phyloP scores from a whole-genome alignment of 805 yeast species.

The Candida suzukii region DNA sequence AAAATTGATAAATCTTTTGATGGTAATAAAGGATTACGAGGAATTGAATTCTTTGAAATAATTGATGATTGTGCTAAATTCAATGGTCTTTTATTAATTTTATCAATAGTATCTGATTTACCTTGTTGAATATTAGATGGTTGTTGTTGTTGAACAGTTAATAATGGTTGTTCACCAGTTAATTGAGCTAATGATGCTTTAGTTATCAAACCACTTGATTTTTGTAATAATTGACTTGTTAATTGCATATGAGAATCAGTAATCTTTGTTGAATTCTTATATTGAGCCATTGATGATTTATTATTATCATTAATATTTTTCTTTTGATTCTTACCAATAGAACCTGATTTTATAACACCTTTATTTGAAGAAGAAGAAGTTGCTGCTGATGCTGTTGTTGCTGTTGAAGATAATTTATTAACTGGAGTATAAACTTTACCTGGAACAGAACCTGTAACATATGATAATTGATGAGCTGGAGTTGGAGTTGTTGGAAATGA shows the following conservation, averaged over 20 bases:
- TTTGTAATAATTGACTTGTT: not conserved
- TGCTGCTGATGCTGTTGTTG: not conserved
- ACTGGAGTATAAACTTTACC: not conserved
- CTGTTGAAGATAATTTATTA: not conserved
- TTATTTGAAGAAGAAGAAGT: not conserved
- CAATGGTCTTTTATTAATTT: not conserved
- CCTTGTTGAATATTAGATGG: not conserved
- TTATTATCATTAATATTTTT: too few species aligned
- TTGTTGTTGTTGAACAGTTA: conserved; percentile 3
- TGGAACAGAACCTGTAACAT: not conserved
- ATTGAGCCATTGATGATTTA: too few species aligned
- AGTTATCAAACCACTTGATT: not conserved
- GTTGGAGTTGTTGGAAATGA: conserved; percentile 5
- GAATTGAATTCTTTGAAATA: too few species aligned
- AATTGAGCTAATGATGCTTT: conserved; percentile 2
- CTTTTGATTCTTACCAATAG: too few species aligned
- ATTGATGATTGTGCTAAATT: not conserved
- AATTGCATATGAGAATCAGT: not conserved
- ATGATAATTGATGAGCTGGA: conserved; percentile 2
- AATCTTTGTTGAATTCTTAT: not conserved
- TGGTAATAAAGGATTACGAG: too few species aligned
- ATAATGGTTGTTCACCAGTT: conserved; percentile 4
- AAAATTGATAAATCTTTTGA: too few species aligned
- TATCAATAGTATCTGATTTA: not conserved
- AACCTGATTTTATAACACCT: too few species aligned